A percentile compares a stretch with the other conserved stretches of the same genome.
Evolutionary conservation across 73 alveolate genomes (phyloP).

Genomic region (Tetrahymena thermophila): DNA sequence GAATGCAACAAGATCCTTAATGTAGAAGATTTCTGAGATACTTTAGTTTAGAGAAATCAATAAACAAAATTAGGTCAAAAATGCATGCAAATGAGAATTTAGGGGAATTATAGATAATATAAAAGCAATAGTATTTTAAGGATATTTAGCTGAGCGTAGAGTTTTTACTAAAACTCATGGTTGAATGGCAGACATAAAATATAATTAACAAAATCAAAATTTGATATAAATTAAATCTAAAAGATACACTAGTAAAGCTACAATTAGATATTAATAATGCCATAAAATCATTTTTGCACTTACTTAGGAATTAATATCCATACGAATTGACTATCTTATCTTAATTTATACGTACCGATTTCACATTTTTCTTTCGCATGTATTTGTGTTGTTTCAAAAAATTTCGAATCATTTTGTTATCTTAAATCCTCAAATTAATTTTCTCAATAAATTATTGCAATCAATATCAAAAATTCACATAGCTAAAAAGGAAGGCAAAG

Average conservation of each 20-base stretch:
- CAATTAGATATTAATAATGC: not conserved
- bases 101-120: not conserved
- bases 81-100: not conserved
- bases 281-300: not conserved
- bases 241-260: not conserved
- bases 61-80: not conserved
- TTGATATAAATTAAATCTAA: not conserved
- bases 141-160: not conserved
- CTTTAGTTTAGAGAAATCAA: not conserved
- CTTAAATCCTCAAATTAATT: not conserved
- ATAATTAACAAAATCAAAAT: not conserved
- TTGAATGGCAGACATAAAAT: slow-evolving; percentile 1
- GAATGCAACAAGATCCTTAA: slow-evolving; percentile 67
- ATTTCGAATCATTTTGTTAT: not conserved
- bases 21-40: slow-evolving; percentile 69
- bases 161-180: not conserved
- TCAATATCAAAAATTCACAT: not conserved
- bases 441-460: not conserved
- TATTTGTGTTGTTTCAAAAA: not conserved
- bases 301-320: not conserved
- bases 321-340: not conserved
- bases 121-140: not conserved
- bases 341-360: not conserved
- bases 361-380: not conserved
- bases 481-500: not conserved